Evolutionary conservation across 1,284 basidiomycete genomes (phyloP).

Genomic region (Inonotus hispidus): DNA sequence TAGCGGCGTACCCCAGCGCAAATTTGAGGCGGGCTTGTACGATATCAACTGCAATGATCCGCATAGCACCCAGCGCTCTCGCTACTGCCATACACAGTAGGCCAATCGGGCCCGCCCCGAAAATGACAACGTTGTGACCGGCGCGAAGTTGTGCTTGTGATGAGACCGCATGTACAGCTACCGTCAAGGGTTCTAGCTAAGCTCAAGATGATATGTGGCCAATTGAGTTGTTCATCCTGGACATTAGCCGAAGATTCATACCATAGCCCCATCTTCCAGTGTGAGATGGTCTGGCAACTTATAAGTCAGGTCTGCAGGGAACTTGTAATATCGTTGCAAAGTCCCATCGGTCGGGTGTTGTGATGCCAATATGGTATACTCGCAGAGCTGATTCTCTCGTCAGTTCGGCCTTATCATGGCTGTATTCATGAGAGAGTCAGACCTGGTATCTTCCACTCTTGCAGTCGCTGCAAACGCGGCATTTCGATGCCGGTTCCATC

Average conservation of each 20-base stretch:
- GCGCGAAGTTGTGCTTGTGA: slow-evolving; percentile 71
- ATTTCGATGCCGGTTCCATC: slow-evolving; percentile 78
- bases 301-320: slow-evolving; percentile 72
- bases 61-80: slow-evolving; percentile 78
- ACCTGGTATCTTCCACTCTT: slow-evolving; percentile 80
- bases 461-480: slow-evolving; percentile 68
- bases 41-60: slow-evolving; percentile 84
- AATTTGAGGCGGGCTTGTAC: slow-evolving; percentile 78
- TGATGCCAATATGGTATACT: slow-evolving; percentile 61
- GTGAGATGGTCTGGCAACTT: slow-evolving; percentile 67
- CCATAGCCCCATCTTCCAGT: slow-evolving; percentile 83
- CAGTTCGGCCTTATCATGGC: not conserved
- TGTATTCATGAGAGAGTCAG: not conserved
- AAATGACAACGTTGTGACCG: slow-evolving; percentile 72
- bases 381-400: slow-evolving; percentile 6
- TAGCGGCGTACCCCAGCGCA: slow-evolving; percentile 82
- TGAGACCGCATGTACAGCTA: slow-evolving; percentile 85
- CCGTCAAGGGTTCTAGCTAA: slow-evolving; percentile 91
- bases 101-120: slow-evolving; percentile 91
- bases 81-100: slow-evolving; percentile 91
- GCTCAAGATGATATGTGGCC: not conserved
- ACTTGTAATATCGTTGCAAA: slow-evolving; percentile 72
- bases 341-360: slow-evolving; percentile 87
- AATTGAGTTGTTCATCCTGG: too few species aligned
- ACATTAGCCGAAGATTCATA: slow-evolving; percentile 24